These are phyloP conservation scores for Phytophthora tentaculata DNA, from an alignment of 352 stramenopile species.

Conservation along the genomic window DNA sequence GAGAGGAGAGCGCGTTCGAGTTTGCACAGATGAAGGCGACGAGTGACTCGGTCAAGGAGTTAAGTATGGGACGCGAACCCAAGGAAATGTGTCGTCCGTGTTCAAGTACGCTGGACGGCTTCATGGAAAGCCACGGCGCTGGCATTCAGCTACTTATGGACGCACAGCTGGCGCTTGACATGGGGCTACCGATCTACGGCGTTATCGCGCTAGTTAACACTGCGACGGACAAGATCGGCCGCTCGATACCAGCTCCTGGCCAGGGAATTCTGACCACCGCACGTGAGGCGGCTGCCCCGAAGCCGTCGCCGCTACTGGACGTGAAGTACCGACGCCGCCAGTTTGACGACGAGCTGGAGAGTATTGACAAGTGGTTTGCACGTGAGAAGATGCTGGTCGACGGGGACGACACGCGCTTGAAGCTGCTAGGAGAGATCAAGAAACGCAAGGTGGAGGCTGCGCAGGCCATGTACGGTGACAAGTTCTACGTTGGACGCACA, in stretches of 20 bases:
- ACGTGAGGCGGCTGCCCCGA: constrained; percentile 48
- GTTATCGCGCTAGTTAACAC: constrained; percentile 87
- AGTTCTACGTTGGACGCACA: constrained; percentile 61
- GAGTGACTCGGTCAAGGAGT: constrained; percentile 86
- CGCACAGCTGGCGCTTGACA: constrained; percentile 85
- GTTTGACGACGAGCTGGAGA: constrained; percentile 76
- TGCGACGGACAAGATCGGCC: constrained; percentile 88
- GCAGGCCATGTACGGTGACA: constrained; percentile 70
- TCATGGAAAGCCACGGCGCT: constrained; percentile 90
- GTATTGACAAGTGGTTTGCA: constrained; percentile 75
- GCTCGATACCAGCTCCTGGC: constrained; percentile 83
- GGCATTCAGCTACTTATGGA: constrained; percentile 92
- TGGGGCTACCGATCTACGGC: constrained; percentile 88
- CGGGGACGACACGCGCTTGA: constrained; percentile 44
- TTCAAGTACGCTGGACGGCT: constrained; percentile 77
- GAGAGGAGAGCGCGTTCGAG: constrained; percentile 84
- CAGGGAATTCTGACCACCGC: constrained; percentile 89
- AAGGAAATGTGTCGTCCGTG: constrained; percentile 88
- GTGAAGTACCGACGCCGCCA: constrained; percentile 76
- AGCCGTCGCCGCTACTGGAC: constrained; percentile 67
- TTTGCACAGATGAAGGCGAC: constrained; percentile 92
- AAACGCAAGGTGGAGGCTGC: constrained; percentile 69
- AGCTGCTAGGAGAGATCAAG: constrained; percentile 72
- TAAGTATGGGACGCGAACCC: constrained; percentile 74
- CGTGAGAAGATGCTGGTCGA: constrained; percentile 56